Conservation (phyloP, 306 rosid species). For the Macrotyloma uniflorum region DNA sequence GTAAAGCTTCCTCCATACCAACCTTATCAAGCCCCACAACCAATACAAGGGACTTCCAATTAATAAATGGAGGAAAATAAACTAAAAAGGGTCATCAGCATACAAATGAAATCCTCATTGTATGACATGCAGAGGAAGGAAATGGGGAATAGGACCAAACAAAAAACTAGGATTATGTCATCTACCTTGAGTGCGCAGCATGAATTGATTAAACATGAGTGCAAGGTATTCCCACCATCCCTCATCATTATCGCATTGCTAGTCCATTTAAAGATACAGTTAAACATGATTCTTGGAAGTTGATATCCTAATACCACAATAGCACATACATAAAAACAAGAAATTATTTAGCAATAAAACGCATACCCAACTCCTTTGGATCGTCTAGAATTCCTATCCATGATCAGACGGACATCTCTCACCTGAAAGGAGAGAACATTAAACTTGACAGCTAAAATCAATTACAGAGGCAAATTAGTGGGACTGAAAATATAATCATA, state of each 20-base stretch:
- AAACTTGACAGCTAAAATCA: not conserved
- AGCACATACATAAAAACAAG: slow-evolving; percentile 47
- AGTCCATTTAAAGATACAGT: slow-evolving; percentile 98
- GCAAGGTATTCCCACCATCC: slow-evolving; percentile 99
- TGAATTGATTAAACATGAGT: slow-evolving; percentile 98
- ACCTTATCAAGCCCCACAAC: slow-evolving; percentile 27
- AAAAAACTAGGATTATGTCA: slow-evolving; percentile 73
- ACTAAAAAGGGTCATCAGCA: slow-evolving; percentile 43
- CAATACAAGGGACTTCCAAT: slow-evolving; percentile 23
- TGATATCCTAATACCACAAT: slow-evolving; percentile 53
- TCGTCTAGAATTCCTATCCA: slow-evolving; percentile 99
- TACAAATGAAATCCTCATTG: slow-evolving; percentile 55
- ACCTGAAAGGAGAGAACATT: slow-evolving; percentile 59
- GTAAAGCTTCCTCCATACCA: not conserved
- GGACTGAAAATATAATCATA: slow-evolving; percentile 36
- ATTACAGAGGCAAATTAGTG: slow-evolving; percentile 20
- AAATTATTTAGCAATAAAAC: slow-evolving; percentile 33
- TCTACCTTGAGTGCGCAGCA: slow-evolving; percentile 93
- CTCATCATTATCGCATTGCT: slow-evolving; percentile 99
- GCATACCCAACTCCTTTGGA: slow-evolving; percentile 99
- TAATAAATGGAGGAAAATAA: slow-evolving; percentile 42
- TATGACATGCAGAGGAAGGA: slow-evolving; percentile 52
- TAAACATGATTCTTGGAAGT: slow-evolving; percentile 71
- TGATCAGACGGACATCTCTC: slow-evolving; percentile 97
- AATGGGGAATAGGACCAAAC: slow-evolving; percentile 54